Base-by-base conservation (phyloP, 2,329 filamentous ascomycete species). In the Orbilia oligospora region DNA sequence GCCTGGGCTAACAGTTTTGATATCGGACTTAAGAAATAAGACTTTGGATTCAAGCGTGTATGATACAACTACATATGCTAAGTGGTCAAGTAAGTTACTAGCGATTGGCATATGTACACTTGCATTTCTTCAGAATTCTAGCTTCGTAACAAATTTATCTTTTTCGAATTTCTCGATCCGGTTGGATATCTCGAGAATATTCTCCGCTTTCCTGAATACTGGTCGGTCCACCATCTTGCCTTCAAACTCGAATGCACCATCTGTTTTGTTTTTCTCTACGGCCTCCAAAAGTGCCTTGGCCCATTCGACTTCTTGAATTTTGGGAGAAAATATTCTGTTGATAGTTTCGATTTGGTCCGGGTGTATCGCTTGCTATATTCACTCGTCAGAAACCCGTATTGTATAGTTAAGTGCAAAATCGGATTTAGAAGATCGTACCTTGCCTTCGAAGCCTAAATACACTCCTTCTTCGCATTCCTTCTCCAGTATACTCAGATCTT, bases 151-250 rank as follows among this genome's bases (percentile, higher is more conserved):
- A 18, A 72, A 78, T 30, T 36, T 67, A 24, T 38, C n/a, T 12
- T 20, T n/a, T 18, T 78, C 75, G 46, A 64, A 56, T 12, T 41
- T 16, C 22, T 68, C 36, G 20, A 78, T 78, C 46, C 30, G 33
- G 3, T 63, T 14, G 8, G 49, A 14, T 16, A 38, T 68, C 14
- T 12, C n/a, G 5, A 67, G 48, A 24, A 69, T 64, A 18, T 65
- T 71, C 55, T 72, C 63, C 30, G 75, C 75, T 24, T 64, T 64
- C 68, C 68, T 33, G 27, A 78, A 72, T 22, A 78, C 68, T 1
- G 75, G 75, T 24, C 46, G 51, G 24, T 78, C 75, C 5, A 78
- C 63, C 75, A 78, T 78, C 68, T 78, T 78, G 1, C 75, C 75
- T 5, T 53, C 33, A 27, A 78, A 69, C 24, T 78, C 68, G 46